These are phyloP conservation scores for Leonotis leonurus DNA, from an alignment of 257 asterid genomes.

Conservation along the genomic window DNA sequence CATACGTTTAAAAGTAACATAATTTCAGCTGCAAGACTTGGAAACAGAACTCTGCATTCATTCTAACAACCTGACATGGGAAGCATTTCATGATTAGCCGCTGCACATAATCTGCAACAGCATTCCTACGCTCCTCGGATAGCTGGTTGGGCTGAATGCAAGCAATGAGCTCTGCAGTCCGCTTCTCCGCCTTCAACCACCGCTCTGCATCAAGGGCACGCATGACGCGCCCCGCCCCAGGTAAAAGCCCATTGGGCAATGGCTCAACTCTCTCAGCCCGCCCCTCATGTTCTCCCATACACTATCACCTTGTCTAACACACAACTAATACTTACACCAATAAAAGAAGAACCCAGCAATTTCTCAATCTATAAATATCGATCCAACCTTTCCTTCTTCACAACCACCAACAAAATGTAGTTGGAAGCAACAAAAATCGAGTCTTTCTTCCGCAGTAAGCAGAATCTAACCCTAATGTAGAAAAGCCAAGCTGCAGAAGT, in stretches of 20 bases:
- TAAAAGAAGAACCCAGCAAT: not conserved
- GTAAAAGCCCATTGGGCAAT: constrained; percentile 63
- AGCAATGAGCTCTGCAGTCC: constrained; percentile 76
- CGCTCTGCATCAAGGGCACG: constrained; percentile 48
- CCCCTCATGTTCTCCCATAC: constrained; percentile 77
- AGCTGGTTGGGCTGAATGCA: constrained; percentile 77
- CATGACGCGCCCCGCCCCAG: constrained; percentile 47
- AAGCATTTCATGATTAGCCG: constrained; percentile 68
- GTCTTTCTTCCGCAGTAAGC: constrained; percentile 2
- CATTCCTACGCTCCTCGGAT: constrained; percentile 69
- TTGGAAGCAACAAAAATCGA: constrained; percentile 4
- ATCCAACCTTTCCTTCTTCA: constrained; percentile 6
- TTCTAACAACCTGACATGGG: constrained; percentile 73
- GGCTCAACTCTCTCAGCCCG: constrained; percentile 59
- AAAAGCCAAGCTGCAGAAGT: not conserved
- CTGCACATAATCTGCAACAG: constrained; percentile 79
- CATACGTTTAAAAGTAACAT: not conserved
- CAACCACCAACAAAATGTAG: constrained; percentile 12
- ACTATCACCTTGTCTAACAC: constrained; percentile 27
- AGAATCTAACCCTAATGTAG: constrained; percentile 23
- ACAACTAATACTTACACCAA: constrained; percentile 5
- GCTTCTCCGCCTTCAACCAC: constrained; percentile 78
- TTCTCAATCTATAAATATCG: not conserved
- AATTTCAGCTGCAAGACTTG: not conserved
- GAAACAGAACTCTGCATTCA: constrained; percentile 3